A percentile compares a stretch with the other conserved stretches of the same genome.
These are phyloP conservation scores for Jaenimonas drosophilae DNA, from an alignment of 208 protist genomes.

Conservation along the genomic window DNA sequence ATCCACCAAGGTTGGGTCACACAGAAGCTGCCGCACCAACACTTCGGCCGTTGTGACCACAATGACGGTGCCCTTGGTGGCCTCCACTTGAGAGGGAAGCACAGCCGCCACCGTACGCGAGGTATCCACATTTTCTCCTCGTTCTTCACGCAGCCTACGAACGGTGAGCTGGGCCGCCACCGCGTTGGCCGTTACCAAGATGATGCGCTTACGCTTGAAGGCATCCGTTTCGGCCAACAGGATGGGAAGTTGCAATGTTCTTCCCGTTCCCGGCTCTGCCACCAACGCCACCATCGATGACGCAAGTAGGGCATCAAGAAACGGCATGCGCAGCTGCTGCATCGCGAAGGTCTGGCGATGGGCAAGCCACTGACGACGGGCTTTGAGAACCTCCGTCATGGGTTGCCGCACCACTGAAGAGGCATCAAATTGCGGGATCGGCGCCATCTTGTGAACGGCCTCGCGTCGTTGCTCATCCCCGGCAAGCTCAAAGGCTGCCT, in stretches of 20 bases:
- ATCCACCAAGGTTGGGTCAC: slow-evolving; percentile 63
- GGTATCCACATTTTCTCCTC: slow-evolving; percentile 45
- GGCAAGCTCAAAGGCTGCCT: not conserved
- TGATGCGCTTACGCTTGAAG: slow-evolving; percentile 60
- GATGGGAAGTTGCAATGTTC: slow-evolving; percentile 68
- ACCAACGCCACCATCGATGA: slow-evolving; percentile 51
- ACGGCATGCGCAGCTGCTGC: slow-evolving; percentile 56
- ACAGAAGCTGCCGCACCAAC: slow-evolving; percentile 71
- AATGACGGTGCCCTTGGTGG: slow-evolving; percentile 37
- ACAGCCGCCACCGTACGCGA: slow-evolving; percentile 37
- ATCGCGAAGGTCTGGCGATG: slow-evolving; percentile 71
- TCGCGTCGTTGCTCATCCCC: not conserved
- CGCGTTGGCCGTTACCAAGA: slow-evolving; percentile 57
- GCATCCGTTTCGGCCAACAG: slow-evolving; percentile 80
- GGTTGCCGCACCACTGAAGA: slow-evolving; percentile 29
- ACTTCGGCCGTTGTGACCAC: slow-evolving; percentile 76
- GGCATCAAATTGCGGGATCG: slow-evolving; percentile 45
- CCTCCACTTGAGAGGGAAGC: slow-evolving; percentile 28
- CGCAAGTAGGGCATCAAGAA: slow-evolving; percentile 62
- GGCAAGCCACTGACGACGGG: slow-evolving; percentile 73
- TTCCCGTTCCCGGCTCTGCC: slow-evolving; percentile 36
- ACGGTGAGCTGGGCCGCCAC: slow-evolving; percentile 45
- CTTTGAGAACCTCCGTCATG: slow-evolving; percentile 70
- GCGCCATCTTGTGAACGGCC: slow-evolving; percentile 38
- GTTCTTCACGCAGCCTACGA: slow-evolving; percentile 70